Evolutionary conservation across 1,284 basidiomycete genomes (phyloP).

Genomic region (Fomitopsis pinicola): DNA sequence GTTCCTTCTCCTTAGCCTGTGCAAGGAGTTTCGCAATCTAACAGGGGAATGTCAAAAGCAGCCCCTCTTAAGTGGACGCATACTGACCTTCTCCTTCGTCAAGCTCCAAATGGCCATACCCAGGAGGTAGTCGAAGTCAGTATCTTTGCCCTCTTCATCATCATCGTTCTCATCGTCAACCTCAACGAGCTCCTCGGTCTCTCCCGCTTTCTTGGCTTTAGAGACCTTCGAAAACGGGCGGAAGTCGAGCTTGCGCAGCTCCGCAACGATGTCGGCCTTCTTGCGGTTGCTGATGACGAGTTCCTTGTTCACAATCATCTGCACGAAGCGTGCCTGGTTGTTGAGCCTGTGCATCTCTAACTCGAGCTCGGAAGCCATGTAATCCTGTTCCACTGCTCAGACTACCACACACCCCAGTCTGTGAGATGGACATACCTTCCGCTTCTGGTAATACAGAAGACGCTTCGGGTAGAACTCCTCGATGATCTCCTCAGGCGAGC

Average conservation of each 20-base stretch:
- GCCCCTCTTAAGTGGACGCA: neutral
- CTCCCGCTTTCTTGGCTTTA: slow-evolving; percentile 70
- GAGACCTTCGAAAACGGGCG: slow-evolving; percentile 81
- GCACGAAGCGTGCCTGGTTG: slow-evolving; percentile 96
- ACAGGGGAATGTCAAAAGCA: slow-evolving; percentile 6
- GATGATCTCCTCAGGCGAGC: slow-evolving; percentile 87
- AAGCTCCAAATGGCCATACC: slow-evolving; percentile 95
- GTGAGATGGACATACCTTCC: slow-evolving; percentile 63
- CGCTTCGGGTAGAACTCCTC: slow-evolving; percentile 93
- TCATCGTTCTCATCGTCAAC: slow-evolving; percentile 63
- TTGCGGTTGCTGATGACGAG: slow-evolving; percentile 93
- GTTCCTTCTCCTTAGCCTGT: slow-evolving; percentile 83
- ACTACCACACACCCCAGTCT: neutral
- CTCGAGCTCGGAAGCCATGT: slow-evolving; percentile 84
- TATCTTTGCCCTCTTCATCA: slow-evolving; percentile 41
- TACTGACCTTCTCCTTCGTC: slow-evolving; percentile 85
- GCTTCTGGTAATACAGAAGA: slow-evolving; percentile 88
- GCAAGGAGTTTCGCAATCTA: slow-evolving; percentile 84
- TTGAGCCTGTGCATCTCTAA: slow-evolving; percentile 80
- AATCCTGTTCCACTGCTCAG: slow-evolving; percentile 51
- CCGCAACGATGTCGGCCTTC: slow-evolving; percentile 81
- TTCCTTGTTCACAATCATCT: slow-evolving; percentile 91
- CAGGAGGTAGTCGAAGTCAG: slow-evolving; percentile 93
- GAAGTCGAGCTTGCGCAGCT: slow-evolving; percentile 85
- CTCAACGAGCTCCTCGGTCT: slow-evolving; percentile 63